Evolutionary conservation across 2,329 filamentous ascomycete species (phyloP).

Genomic region (Talaromyces albobiverticillius): DNA sequence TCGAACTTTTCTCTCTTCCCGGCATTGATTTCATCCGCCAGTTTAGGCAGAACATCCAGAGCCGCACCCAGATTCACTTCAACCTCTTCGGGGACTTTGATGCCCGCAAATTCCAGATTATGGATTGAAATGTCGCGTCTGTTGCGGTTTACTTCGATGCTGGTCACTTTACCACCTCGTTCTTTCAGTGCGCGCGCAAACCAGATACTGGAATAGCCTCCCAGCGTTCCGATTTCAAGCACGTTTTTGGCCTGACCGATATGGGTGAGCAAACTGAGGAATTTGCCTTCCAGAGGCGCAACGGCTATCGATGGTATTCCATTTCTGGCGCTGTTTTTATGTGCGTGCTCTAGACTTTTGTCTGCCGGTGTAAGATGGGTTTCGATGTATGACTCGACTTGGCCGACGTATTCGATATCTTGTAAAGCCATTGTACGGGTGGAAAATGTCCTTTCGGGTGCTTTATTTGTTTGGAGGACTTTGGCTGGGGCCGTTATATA

Average conservation of each 20-base stretch:
- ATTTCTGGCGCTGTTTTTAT: background rate
- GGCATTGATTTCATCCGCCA: constrained; percentile 39
- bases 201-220: constrained; percentile 55
- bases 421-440: background rate
- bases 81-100: constrained; percentile 36
- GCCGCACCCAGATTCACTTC: constrained; percentile 48
- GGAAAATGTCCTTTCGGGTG: too few species aligned
- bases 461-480: too few species aligned
- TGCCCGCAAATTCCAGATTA: constrained; percentile 42
- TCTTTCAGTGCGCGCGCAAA: constrained; percentile 35
- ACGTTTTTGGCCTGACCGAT: constrained; percentile 21
- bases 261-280: background rate
- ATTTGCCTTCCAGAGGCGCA: background rate
- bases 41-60: constrained; percentile 39
- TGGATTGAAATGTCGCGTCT: constrained; percentile 47
- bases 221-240: constrained; percentile 57
- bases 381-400: background rate
- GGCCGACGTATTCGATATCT: background rate
- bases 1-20: constrained; percentile 44
- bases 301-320: background rate
- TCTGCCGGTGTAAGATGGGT: background rate
- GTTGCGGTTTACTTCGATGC: constrained; percentile 49
- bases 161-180: constrained; percentile 42
- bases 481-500: too few species aligned
- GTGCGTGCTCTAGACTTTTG: background rate